Base-by-base conservation (phyloP, 2,329 filamentous ascomycete genomes). In the Sporothrix pallida region DNA sequence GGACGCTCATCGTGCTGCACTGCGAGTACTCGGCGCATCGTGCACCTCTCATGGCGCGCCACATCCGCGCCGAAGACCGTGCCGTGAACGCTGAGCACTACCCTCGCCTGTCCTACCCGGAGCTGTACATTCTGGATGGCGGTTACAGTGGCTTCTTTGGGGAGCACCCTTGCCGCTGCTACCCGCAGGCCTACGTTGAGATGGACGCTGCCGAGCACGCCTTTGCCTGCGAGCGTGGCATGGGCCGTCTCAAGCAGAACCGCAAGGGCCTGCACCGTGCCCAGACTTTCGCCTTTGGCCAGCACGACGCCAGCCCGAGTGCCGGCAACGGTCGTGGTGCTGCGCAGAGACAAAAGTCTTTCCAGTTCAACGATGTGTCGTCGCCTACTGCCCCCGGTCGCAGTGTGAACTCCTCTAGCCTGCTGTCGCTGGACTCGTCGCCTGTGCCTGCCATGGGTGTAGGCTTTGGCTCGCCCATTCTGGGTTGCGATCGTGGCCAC, bases 21-120 rank as follows among this genome's bases (percentile, higher is more conserved):
- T 99, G 96, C 88, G 96, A 99, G 84, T 99, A 98, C 83, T 98
- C 96, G 48, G 95, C 94, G 54, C 95, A 98, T 81, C 93, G 96
- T 76, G 96, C 96, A 63, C 96, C 96, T 65, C 91, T 97, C 76
- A 98, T 98, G 92, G 96, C 96, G 69, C 94, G 96, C 79, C 94
- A 94, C 82, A 90, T 99, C 75, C 95, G 96, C 77, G 91, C 94
- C 75, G 91, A 93, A 80, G 96, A 99, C 82, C 93, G 96, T 74
- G 90, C 90, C 52, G 87, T 90, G 80, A 99, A 99, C 82, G 90
- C 90, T 72, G 93, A 96, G 81, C 88, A 88, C 77, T 99, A 98
- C 80, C 96, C 96, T 20, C 88, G 87, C 74, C 89, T 99, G 75
- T 94, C 92, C n/a, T 99, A 97, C 80, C 96, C 96, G 1, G 96